phyloP scores from a whole-genome alignment of 192 early-diverging fungal genomes.

The Linderina pennispora region DNA sequence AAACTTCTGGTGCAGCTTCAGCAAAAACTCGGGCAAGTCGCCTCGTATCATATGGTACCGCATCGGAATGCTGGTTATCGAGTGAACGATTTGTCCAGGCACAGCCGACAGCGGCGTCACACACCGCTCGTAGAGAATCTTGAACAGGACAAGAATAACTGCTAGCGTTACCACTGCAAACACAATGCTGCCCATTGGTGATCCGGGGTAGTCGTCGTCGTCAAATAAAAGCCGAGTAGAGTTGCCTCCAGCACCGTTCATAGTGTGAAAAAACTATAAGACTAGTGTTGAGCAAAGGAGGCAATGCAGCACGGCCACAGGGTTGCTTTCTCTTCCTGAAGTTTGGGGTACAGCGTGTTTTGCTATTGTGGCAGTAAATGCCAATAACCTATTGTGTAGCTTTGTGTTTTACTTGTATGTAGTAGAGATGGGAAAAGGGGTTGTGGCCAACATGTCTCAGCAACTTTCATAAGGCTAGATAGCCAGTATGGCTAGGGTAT shows the following conservation, averaged over 20 bases:
- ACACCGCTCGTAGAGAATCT: conserved; percentile 42
- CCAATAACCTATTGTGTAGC: no score
- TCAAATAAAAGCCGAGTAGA: conserved; percentile 37
- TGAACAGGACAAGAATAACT: conserved; percentile 22
- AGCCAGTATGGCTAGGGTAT: no score
- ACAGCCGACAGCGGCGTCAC: conserved; percentile 30
- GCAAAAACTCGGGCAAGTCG: conserved; percentile 16
- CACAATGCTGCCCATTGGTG: conserved; percentile 28
- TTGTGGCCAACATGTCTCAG: no score
- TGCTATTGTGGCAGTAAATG: no score
- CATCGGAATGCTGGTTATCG: conserved; percentile 34
- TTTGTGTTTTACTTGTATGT: no score
- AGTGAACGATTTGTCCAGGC: conserved; percentile 20
- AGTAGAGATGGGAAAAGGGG: no score
- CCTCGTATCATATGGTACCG: conserved; percentile 43
- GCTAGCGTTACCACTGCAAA: conserved; percentile 12
- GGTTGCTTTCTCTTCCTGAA: no score
- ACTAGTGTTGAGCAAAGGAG: no score
- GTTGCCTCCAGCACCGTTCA: conserved; percentile 41
- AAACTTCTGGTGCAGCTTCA: conserved; percentile 13
- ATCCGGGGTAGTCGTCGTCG: conserved; percentile 22
- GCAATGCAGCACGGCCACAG: no score
- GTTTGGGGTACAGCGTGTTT: no score
- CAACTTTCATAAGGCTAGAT: no score
- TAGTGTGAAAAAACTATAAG: neutral